Evolutionary conservation across 148 eudicot species (phyloP).

Genomic region (Tetragonia tetragonoides): DNA sequence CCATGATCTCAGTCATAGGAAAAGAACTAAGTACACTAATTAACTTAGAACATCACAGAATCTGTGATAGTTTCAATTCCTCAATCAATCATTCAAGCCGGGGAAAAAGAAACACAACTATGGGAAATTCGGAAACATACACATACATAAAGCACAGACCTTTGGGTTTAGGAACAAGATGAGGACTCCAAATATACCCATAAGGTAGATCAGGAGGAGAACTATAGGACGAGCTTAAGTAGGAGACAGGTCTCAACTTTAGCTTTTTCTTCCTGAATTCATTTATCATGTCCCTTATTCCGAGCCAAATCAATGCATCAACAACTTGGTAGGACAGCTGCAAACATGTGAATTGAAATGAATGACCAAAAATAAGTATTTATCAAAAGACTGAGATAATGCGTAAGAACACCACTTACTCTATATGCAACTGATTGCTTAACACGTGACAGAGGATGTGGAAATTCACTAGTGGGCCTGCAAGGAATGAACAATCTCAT

Average conservation of each 20-base stretch:
- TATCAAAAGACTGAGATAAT: not conserved
- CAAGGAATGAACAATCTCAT: slow-evolving; percentile 13
- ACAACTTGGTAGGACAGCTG: slow-evolving; percentile 97
- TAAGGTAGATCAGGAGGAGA: slow-evolving; percentile 76
- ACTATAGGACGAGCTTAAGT: slow-evolving; percentile 66
- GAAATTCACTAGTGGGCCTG: slow-evolving; percentile 98
- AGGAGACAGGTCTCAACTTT: slow-evolving; percentile 83
- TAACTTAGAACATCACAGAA: too few species aligned
- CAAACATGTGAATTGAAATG: slow-evolving; percentile 23
- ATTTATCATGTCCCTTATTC: slow-evolving; percentile 91
- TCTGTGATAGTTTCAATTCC: too few species aligned
- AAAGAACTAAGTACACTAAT: too few species aligned
- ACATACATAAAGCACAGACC: slow-evolving; percentile 33
- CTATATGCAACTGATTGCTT: slow-evolving; percentile 89
- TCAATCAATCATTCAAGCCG: too few species aligned
- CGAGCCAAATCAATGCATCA: slow-evolving; percentile 90
- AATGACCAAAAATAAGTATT: not conserved
- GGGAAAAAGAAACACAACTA: too few species aligned
- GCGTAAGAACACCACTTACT: slow-evolving; percentile 35
- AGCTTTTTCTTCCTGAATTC: slow-evolving; percentile 92
- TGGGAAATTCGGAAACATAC: too few species aligned
- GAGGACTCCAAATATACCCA: slow-evolving; percentile 99
- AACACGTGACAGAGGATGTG: slow-evolving; percentile 95
- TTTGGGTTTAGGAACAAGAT: slow-evolving; percentile 97
- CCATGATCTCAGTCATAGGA: too few species aligned